phyloP scores from a whole-genome alignment of 768 basidiomycete genomes.

The Suillus occidentalis region DNA sequence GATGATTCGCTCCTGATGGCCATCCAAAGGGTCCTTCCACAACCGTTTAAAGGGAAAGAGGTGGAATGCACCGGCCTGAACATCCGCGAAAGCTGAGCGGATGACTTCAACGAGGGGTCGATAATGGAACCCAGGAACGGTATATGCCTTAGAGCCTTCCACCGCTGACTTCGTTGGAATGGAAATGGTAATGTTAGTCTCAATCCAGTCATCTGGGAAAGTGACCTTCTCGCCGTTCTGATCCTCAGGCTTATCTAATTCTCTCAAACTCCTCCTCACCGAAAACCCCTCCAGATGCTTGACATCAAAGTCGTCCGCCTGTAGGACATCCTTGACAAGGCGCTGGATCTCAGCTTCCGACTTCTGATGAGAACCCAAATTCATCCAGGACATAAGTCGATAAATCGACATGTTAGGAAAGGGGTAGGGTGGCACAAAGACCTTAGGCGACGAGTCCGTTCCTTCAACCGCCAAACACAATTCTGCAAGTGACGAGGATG shows the following conservation, averaged over 20 bases:
- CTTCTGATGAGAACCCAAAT: background rate
- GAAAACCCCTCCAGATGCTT: background rate
- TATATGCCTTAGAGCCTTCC: background rate
- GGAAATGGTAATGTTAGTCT: no score
- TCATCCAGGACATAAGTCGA: constrained; percentile 6
- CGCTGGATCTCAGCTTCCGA: background rate
- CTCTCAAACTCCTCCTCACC: background rate
- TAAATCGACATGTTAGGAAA: background rate
- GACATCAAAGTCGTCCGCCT: constrained; percentile 1
- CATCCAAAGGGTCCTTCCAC: constrained; percentile 6
- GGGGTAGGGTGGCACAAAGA: no score
- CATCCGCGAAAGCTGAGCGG: constrained; percentile 10
- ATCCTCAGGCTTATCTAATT: background rate
- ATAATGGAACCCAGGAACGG: constrained; percentile 15
- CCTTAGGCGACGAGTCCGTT: no score
- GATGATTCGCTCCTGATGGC: no score
- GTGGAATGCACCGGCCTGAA: constrained; percentile 15
- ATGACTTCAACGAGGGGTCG: constrained; percentile 17
- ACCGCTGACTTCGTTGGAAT: background rate
- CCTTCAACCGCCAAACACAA: background rate
- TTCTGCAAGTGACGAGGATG: background rate
- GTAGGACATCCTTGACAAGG: constrained; percentile 1
- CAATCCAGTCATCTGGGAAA: background rate
- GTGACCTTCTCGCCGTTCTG: background rate
- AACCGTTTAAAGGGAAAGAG: constrained; percentile 22